Percentiles rank a stretch among this genome's conserved stretches.
Conservation (phyloP, 768 basidiomycete genomes). For the Thelephora aurantiotincta region DNA sequence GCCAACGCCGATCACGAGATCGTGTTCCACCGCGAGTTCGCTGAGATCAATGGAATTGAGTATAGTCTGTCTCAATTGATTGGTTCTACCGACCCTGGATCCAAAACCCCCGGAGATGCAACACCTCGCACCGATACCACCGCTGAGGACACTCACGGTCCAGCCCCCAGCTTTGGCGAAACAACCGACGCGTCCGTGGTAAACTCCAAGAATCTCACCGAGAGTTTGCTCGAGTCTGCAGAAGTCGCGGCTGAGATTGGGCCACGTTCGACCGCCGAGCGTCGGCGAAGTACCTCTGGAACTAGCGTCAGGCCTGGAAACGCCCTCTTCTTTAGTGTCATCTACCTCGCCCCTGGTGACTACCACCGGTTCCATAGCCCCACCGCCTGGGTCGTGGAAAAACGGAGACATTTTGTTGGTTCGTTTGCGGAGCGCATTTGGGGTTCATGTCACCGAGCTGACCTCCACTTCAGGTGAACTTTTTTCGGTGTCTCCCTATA, state of each 20-base stretch:
- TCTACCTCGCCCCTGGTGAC: conserved; percentile 97
- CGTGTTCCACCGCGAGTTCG: conserved; percentile 83
- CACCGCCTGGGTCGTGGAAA: conserved; percentile 94
- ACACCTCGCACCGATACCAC: conserved; percentile 18
- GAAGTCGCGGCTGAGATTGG: conserved; percentile 68
- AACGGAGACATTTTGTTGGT: conserved; percentile 88
- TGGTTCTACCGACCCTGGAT: conserved; percentile 33
- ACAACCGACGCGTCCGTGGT: conserved; percentile 67
- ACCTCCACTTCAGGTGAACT: conserved; percentile 49
- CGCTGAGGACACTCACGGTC: conserved; percentile 32
- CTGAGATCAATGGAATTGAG: conserved; percentile 92
- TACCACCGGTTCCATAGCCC: conserved; percentile 98
- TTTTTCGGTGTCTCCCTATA: conserved; percentile 92
- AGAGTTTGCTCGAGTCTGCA: conserved; percentile 50
- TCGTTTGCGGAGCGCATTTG: conserved; percentile 12
- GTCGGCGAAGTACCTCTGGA: conserved; percentile 25
- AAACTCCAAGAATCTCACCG: conserved; percentile 35
- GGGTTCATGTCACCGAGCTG: background rate
- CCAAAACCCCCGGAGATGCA: conserved; percentile 27
- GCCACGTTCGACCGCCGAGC: conserved; percentile 24
- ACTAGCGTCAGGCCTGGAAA: conserved; percentile 57
- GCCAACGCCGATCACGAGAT: conserved; percentile 36
- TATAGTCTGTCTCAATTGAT: conserved; percentile 88
- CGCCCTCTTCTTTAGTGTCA: conserved; percentile 81
- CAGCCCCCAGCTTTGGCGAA: conserved; percentile 22